Evolutionary conservation across 352 stramenopile species (phyloP).

Genomic region (Globisporangium nunn): DNA sequence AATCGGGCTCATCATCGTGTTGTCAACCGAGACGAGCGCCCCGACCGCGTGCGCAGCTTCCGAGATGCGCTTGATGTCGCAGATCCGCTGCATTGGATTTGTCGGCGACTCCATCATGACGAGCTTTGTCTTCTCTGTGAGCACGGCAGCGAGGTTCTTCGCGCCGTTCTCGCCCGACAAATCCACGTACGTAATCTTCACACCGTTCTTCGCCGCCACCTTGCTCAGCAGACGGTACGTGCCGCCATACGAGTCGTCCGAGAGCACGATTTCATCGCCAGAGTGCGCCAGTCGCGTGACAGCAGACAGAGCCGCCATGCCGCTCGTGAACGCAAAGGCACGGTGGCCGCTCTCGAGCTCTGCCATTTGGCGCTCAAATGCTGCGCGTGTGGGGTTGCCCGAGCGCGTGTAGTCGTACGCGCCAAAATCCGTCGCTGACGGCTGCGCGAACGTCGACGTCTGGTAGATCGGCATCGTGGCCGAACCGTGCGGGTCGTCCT

Average conservation of each 20-base stretch:
- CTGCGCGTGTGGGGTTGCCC: slow-evolving; percentile 90
- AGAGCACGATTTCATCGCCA: slow-evolving; percentile 91
- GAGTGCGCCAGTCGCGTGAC: slow-evolving; percentile 87
- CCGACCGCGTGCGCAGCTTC: slow-evolving; percentile 74
- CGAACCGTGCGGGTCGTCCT: slow-evolving; percentile 86
- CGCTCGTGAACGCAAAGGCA: slow-evolving; percentile 90
- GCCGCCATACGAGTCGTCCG: slow-evolving; percentile 95
- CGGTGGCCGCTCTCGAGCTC: slow-evolving; percentile 64
- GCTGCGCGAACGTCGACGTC: slow-evolving; percentile 87
- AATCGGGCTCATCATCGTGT: slow-evolving; percentile 95
- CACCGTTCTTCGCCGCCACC: slow-evolving; percentile 78
- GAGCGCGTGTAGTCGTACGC: slow-evolving; percentile 93
- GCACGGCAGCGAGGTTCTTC: slow-evolving; percentile 49
- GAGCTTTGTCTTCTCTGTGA: slow-evolving; percentile 84
- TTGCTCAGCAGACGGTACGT: slow-evolving; percentile 91
- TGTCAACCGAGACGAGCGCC: slow-evolving; percentile 90
- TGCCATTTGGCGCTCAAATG: slow-evolving; percentile 90
- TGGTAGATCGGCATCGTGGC: slow-evolving; percentile 91
- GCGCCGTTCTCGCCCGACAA: slow-evolving; percentile 58
- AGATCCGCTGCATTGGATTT: slow-evolving; percentile 94
- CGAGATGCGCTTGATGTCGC: slow-evolving; percentile 86
- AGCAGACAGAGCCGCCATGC: slow-evolving; percentile 93
- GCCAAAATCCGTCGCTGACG: slow-evolving; percentile 83
- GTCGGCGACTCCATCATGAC: slow-evolving; percentile 97
- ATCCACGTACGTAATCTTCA: slow-evolving; percentile 80